phyloP scores from a whole-genome alignment of 345 rosid genomes.

The Euphorbia lathyris region DNA sequence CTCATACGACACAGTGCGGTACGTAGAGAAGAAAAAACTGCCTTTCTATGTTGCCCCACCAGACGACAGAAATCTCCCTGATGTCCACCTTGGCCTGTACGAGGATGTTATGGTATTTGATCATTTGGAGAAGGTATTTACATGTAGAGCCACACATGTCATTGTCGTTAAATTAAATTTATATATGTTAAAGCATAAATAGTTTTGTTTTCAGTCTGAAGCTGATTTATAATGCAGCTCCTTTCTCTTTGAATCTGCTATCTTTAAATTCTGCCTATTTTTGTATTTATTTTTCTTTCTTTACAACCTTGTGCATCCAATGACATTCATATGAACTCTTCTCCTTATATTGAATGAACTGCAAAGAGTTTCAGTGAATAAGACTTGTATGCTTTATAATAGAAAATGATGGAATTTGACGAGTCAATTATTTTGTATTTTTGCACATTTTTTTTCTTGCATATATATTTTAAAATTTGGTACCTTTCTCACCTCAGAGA shows the following conservation, averaged over 20 bases:
- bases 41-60: conserved; percentile 67
- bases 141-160: not conserved
- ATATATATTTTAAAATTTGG: conserved; percentile 8
- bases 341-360: not conserved
- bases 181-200: not conserved
- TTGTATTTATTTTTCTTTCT: not conserved
- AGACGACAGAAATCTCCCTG: conserved; percentile 91
- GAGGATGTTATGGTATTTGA: conserved; percentile 85
- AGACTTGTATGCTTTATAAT: not conserved
- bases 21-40: conserved; percentile 80
- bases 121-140: conserved; percentile 78
- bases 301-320: not conserved
- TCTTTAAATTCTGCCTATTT: not conserved
- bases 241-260: not conserved
- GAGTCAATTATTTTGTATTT: not conserved
- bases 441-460: not conserved
- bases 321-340: not conserved
- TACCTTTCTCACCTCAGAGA: conserved; percentile 50
- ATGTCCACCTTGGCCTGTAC: conserved; percentile 92
- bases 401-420: not conserved
- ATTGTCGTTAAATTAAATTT: not conserved
- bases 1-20: conserved; percentile 91
- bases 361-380: not conserved
- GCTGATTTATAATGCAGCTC: not conserved
- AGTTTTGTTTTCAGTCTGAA: not conserved